phyloP scores from a whole-genome alignment of 768 basidiomycete genomes.

The Sarcomyxa edulis region DNA sequence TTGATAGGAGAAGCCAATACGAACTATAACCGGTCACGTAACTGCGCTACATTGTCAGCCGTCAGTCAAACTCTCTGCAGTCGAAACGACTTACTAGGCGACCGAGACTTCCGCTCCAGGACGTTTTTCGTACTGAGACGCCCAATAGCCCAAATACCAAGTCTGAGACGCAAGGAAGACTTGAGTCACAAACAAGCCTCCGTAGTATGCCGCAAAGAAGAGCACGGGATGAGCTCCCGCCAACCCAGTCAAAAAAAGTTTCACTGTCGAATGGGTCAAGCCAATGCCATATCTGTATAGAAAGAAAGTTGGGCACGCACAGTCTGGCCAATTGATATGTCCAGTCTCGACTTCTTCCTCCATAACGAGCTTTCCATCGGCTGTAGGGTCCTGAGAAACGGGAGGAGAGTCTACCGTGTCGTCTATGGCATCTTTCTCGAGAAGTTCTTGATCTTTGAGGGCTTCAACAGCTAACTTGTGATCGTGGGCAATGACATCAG shows the following conservation, averaged over 20 bases:
- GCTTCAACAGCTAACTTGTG: constrained; percentile 40
- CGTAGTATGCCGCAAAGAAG: constrained; percentile 14
- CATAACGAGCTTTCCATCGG: constrained; percentile 43
- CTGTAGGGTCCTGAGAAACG: constrained; percentile 14
- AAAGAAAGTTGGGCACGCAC: constrained; percentile 3
- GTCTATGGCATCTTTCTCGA: constrained; percentile 16
- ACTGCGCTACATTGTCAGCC: not conserved
- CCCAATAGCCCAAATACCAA: constrained; percentile 21
- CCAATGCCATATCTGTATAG: not conserved
- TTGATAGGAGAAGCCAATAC: not conserved
- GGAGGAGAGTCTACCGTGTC: constrained; percentile 13
- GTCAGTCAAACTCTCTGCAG: constrained; percentile 10
- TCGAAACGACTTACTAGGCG: constrained; percentile 14
- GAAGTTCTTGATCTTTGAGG: constrained; percentile 30
- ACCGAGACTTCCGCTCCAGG: constrained; percentile 15
- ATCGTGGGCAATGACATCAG: constrained; percentile 33
- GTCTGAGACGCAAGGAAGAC: constrained; percentile 10
- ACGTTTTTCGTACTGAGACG: constrained; percentile 10
- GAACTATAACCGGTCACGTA: constrained; percentile 1
- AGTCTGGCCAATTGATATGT: constrained; percentile 32
- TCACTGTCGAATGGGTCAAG: constrained; percentile 12
- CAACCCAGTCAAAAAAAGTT: constrained; percentile 18
- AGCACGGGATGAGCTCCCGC: constrained; percentile 15
- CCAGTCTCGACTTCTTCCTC: constrained; percentile 46
- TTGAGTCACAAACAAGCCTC: constrained; percentile 10